Evolutionary conservation across 2,329 filamentous ascomycete species (phyloP).

Genomic region (Coniochaeta sp.): DNA sequence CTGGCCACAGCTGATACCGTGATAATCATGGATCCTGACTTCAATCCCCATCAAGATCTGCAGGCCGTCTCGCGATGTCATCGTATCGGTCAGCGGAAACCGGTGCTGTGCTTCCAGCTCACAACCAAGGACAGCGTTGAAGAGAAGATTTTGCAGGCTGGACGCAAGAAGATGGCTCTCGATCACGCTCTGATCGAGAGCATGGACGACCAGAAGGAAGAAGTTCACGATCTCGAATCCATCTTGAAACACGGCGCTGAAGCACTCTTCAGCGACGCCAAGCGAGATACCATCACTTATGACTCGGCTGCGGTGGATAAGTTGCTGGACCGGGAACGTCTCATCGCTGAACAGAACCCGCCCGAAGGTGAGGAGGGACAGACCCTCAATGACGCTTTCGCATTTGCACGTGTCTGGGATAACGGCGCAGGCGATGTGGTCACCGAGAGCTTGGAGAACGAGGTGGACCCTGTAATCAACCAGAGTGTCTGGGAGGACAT

Average conservation of each 20-base stretch:
- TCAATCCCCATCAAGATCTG: constrained; percentile 96
- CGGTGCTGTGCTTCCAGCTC: constrained; percentile 90
- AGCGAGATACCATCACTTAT: constrained; percentile 70
- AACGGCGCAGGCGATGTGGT: constrained; percentile 61
- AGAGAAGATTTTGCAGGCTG: constrained; percentile 94
- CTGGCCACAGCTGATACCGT: constrained; percentile 95
- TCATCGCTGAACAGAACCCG: constrained; percentile 1
- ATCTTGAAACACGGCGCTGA: constrained; percentile 84
- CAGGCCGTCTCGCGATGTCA: constrained; percentile 92
- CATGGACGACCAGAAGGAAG: constrained; percentile 71
- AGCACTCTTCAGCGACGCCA: constrained; percentile 73
- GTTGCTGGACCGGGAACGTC: constrained; percentile 63
- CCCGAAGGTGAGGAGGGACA: constrained; percentile 46
- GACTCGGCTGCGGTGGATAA: constrained; percentile 78
- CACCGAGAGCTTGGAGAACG: constrained; percentile 51
- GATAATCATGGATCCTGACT: constrained; percentile 94
- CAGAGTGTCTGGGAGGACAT: constrained; percentile 85
- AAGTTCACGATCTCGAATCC: constrained; percentile 74
- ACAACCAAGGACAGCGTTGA: constrained; percentile 86
- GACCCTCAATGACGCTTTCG: constrained; percentile 75
- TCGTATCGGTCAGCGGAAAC: constrained; percentile 92
- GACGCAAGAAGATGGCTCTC: constrained; percentile 89
- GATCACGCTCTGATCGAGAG: constrained; percentile 92
- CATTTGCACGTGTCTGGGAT: constrained; percentile 85
- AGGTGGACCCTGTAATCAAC: constrained; percentile 49